A percentile compares a stretch with the other conserved stretches of the same genome.
Evolutionary conservation across 108 stramenopile genomes (phyloP).

Genomic region (Mayamaea pseudoterrestris): DNA sequence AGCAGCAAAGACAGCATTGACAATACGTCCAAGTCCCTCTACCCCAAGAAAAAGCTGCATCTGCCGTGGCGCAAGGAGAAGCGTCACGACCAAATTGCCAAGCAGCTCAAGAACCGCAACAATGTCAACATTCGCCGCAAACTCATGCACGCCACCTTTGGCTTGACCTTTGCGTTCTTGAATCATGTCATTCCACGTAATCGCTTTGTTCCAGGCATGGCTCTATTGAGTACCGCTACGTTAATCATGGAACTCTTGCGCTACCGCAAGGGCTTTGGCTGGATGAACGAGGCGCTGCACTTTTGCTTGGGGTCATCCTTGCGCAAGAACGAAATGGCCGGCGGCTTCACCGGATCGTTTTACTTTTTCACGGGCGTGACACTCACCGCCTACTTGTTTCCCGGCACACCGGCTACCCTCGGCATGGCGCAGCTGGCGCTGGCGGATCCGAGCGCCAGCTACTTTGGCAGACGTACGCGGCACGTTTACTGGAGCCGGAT

Average conservation of each 20-base stretch:
- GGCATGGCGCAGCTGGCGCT: constrained; percentile 72
- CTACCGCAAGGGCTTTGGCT: constrained; percentile 62
- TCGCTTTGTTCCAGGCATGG: constrained; percentile 50
- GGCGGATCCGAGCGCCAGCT: constrained; percentile 69
- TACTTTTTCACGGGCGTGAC: constrained; percentile 79
- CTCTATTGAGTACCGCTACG: constrained; percentile 19
- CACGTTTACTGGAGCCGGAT: constrained; percentile 77
- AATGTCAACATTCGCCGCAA: constrained; percentile 59
- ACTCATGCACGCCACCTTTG: constrained; percentile 56
- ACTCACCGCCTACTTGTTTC: constrained; percentile 40
- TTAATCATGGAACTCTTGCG: constrained; percentile 56
- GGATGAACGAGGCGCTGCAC: constrained; percentile 65
- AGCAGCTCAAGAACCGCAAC: constrained; percentile 39
- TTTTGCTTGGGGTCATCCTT: constrained; percentile 42
- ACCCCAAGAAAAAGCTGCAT: too few relatives aligned
- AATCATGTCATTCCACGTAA: constrained; percentile 59
- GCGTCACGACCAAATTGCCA: constrained; percentile 18
- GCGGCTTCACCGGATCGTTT: constrained; percentile 73
- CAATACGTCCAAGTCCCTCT: too few relatives aligned
- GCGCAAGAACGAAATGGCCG: constrained; percentile 82
- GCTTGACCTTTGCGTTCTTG: constrained; percentile 60
- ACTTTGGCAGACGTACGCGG: constrained; percentile 60
- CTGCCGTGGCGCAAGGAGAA: too few relatives aligned
- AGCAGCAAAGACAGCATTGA: too few relatives aligned
- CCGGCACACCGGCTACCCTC: constrained; percentile 47